phyloP scores from a whole-genome alignment of 1,139 yeast species.

The Lodderomyces margitis region DNA sequence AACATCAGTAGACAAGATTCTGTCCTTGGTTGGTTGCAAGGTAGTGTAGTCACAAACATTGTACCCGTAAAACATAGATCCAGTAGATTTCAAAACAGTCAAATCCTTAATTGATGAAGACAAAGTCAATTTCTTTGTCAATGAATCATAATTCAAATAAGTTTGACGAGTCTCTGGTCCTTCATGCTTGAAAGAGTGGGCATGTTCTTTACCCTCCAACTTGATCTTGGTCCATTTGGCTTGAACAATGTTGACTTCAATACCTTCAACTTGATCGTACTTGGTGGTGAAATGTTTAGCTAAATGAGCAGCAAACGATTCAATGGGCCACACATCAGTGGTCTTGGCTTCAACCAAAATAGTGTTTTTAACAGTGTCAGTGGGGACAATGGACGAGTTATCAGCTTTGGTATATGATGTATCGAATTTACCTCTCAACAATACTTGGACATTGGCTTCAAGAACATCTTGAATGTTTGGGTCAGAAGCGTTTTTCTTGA shows the following conservation, averaged over 20 bases:
- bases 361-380: constrained; percentile 92
- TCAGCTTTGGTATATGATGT: constrained; percentile 82
- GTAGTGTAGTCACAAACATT: constrained; percentile 87
- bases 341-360: constrained; percentile 77
- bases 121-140: constrained; percentile 50
- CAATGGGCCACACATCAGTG: constrained; percentile 84
- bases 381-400: constrained; percentile 85
- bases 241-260: constrained; percentile 67
- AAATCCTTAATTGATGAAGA: constrained; percentile 77
- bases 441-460: constrained; percentile 77
- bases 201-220: constrained; percentile 66
- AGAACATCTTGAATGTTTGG: constrained; percentile 74
- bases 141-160: constrained; percentile 49
- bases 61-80: constrained; percentile 88
- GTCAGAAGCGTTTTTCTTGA: constrained; percentile 69
- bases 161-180: constrained; percentile 78
- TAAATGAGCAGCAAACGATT: constrained; percentile 80
- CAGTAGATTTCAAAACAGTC: constrained; percentile 89
- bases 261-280: constrained; percentile 72
- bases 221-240: constrained; percentile 72
- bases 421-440: constrained; percentile 77
- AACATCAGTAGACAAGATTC: constrained; percentile 85
- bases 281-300: constrained; percentile 77
- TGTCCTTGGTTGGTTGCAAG: constrained; percentile 74
- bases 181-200: constrained; percentile 80